Evolutionary conservation across 495 filamentous ascomycete genomes (phyloP).

Genomic region (Hypoxylon perforatum): DNA sequence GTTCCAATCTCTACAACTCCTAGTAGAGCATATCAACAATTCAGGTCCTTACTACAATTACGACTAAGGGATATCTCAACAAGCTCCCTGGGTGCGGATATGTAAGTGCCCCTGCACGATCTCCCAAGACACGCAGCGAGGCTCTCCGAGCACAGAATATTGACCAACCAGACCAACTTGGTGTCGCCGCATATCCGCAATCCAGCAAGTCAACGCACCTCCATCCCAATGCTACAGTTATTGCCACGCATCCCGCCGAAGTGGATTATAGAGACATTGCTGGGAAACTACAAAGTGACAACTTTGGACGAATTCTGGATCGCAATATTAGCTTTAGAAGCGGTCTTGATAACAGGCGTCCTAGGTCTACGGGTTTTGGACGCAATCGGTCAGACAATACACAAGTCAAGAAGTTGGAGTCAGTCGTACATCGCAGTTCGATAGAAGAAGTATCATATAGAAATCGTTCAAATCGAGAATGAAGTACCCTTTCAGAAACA

Average conservation of each 20-base stretch:
- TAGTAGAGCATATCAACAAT: background rate
- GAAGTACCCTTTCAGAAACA: background rate
- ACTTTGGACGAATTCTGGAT: constrained; percentile 60
- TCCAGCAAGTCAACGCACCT: background rate
- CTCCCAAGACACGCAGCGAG: background rate
- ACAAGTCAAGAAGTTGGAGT: constrained; percentile 16
- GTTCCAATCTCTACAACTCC: background rate
- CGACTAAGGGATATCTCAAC: too few species aligned
- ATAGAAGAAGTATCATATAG: constrained; percentile 5
- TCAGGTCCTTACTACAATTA: too few species aligned
- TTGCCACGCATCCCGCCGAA: constrained; percentile 11
- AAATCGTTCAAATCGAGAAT: background rate
- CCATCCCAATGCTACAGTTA: constrained; percentile 11
- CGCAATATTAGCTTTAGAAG: constrained; percentile 54
- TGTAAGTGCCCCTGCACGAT: background rate
- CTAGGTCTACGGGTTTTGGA: constrained; percentile 42
- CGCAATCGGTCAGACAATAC: constrained; percentile 21
- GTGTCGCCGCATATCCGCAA: background rate
- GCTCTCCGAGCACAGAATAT: constrained; percentile 15
- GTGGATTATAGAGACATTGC: constrained; percentile 40
- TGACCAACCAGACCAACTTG: constrained; percentile 26
- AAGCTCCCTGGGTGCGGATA: background rate
- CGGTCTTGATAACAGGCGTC: constrained; percentile 53
- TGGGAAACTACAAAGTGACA: constrained; percentile 50
- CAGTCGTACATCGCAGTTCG: background rate